Evolutionary conservation across 352 stramenopile genomes (phyloP), one percentile per base, ranked within the genome.

Genomic region (Plasmopara halstedii): DNA sequence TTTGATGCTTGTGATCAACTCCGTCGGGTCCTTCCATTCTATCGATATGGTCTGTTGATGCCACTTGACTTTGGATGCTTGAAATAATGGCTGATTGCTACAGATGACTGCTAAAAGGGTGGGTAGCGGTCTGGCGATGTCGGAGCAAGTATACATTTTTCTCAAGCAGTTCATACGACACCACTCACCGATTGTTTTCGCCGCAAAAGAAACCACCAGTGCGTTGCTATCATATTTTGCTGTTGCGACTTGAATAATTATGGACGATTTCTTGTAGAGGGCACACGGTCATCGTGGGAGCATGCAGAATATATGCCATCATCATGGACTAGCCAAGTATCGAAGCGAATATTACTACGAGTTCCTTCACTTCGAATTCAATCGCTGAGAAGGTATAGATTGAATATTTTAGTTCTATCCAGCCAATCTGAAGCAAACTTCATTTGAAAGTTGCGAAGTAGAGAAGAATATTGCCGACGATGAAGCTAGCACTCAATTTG

Each of bases 111-210:
- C 67, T 2, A 74, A 70, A 32, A 72, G 60, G 33, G 73, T 85
- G 15, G 73, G 73, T 3, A 58, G 67, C 2, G 67, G 69, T 3
- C 37, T 85, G 14, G 67, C 76, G 18, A 48, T 85, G n/a, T 60
- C 60, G 0, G 73, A 85, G 39, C 67, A 84, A 64, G 61, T 76
- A 46, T 85, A 79, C 42, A 37, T 77, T 54, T 69, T 83, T 22
- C 52, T 85, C 14, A 83, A 82, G 50, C 59, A 88, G 48, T 82
- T 88, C 33, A 76, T 78, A 19, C 73, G 56, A 0, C 70, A 82
- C 33, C 76, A 88, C 43, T 85, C 67, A 19, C 73, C 76, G n/a
- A 80, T 85, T 44, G 51, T 85, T 37, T 71, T 88, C 25, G 73
- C 67, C 7, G 38, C 60, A 2, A 85, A 88, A 37, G 52, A 67